phyloP scores from a whole-genome alignment of 495 filamentous ascomycete species.

The Tuber melanosporum region DNA sequence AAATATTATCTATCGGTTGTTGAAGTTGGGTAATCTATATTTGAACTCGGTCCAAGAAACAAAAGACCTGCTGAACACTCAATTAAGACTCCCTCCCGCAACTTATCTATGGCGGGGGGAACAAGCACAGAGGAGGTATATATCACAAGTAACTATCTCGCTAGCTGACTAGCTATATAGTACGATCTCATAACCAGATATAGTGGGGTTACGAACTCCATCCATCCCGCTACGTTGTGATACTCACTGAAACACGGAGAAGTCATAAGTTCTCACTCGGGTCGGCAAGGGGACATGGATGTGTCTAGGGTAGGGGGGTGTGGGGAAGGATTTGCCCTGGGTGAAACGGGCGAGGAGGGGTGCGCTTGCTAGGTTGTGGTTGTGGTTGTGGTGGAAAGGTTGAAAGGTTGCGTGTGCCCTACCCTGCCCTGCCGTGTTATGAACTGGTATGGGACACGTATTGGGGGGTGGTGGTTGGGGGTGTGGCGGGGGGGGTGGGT shows the following conservation, averaged over 20 bases:
- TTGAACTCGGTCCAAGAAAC: neutral
- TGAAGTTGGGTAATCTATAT: neutral
- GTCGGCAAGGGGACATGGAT: neutral
- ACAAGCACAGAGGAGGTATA: neutral
- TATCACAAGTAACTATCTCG: neutral
- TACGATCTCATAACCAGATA: neutral
- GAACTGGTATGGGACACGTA: neutral
- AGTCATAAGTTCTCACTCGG: slow-evolving; percentile 2
- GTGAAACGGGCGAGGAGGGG: neutral
- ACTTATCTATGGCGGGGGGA: neutral
- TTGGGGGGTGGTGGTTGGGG: neutral
- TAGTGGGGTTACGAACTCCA: neutral
- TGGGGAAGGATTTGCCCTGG: neutral
- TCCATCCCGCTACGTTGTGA: neutral
- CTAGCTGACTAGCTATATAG: neutral
- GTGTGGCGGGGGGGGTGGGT: neutral
- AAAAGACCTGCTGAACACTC: neutral
- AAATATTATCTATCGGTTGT: neutral
- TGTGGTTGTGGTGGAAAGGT: neutral
- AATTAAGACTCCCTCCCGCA: neutral
- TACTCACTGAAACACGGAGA: slow-evolving; percentile 6
- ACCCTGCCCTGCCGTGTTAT: neutral
- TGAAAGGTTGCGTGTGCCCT: neutral
- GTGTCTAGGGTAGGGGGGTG: neutral
- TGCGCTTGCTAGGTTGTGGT: neutral